Conservation (phyloP, 495 filamentous ascomycete species). For the Penicillium macrosclerotiorum region DNA sequence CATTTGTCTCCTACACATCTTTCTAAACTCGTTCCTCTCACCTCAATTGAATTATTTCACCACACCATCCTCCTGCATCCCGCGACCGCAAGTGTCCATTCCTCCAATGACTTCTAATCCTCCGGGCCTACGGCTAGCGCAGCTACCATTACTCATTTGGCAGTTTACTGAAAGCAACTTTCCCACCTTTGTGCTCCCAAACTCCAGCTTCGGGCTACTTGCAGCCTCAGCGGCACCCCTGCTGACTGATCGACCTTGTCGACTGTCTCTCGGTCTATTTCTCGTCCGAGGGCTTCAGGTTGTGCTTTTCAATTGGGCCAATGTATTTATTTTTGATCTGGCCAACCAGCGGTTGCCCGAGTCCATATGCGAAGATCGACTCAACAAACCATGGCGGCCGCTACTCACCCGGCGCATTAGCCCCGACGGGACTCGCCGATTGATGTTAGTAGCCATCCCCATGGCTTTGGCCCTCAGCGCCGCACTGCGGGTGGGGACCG, state of each 20-base stretch:
- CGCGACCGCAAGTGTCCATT: no score
- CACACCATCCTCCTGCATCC: no score
- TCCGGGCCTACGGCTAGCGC: background rate
- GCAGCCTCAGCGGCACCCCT: conserved; percentile 5
- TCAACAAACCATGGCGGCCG: conserved; percentile 62
- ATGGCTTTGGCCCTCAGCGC: conserved; percentile 25
- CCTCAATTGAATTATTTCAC: no score
- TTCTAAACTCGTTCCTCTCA: no score
- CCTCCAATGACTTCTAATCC: background rate
- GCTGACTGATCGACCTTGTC: conserved; percentile 1
- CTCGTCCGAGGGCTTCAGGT: background rate
- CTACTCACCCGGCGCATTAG: conserved; percentile 44
- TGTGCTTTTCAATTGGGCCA: conserved; percentile 16
- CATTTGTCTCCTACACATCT: no score
- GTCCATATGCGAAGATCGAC: conserved; percentile 7
- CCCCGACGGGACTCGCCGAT: conserved; percentile 28
- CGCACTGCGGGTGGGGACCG: conserved; percentile 32
- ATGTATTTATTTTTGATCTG: conserved; percentile 12
- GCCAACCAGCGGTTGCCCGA: conserved; percentile 9
- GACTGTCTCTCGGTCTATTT: background rate
- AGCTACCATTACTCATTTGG: conserved; percentile 19
- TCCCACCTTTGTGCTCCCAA: conserved; percentile 18
- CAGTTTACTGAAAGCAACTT: conserved; percentile 23
- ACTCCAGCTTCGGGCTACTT: conserved; percentile 13
- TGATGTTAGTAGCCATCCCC: conserved; percentile 37